Evolutionary conservation across 805 yeast species (phyloP).

Genomic region (Ogataea saltuana): DNA sequence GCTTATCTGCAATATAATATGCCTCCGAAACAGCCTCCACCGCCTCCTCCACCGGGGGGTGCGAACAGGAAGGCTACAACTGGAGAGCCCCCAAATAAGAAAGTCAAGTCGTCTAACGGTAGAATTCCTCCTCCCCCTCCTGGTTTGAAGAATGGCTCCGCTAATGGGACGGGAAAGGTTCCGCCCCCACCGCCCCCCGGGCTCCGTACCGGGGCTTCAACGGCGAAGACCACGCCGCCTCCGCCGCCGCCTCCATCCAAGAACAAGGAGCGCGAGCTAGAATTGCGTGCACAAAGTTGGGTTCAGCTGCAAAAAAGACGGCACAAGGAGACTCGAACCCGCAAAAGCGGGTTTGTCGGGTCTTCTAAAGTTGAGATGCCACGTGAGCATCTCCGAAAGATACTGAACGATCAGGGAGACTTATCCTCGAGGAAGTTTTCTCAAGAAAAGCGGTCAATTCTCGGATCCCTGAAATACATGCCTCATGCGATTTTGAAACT

Average conservation of each 20-base stretch:
- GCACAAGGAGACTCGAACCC: slow-evolving; percentile 40
- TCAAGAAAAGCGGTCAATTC: slow-evolving; percentile 79
- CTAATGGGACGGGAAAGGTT: slow-evolving; percentile 18
- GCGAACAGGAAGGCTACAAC: slow-evolving; percentile 2
- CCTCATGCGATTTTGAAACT: slow-evolving; percentile 93
- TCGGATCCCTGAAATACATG: slow-evolving; percentile 91
- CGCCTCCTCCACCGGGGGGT: slow-evolving; percentile 18
- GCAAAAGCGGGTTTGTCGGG: slow-evolving; percentile 49
- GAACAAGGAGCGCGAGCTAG: slow-evolving; percentile 31
- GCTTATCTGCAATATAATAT: slow-evolving; percentile 2
- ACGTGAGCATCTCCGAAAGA: slow-evolving; percentile 87
- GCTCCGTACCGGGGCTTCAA: not conserved
- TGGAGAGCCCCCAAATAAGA: slow-evolving; percentile 25
- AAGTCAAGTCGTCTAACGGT: slow-evolving; percentile 2
- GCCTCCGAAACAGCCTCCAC: slow-evolving; percentile 22
- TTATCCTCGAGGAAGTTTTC: slow-evolving; percentile 76
- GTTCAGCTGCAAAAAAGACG: slow-evolving; percentile 59
- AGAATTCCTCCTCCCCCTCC: slow-evolving; percentile 41
- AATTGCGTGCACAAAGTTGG: slow-evolving; percentile 58
- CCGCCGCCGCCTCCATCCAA: slow-evolving; percentile 38
- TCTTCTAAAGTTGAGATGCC: slow-evolving; percentile 82
- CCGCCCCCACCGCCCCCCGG: slow-evolving; percentile 41
- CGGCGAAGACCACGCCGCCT: not conserved
- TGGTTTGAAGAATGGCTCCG: slow-evolving; percentile 4
- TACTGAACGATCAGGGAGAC: slow-evolving; percentile 81